Base-by-base conservation (phyloP, 257 asterid genomes). In the Perilla frutescens region DNA sequence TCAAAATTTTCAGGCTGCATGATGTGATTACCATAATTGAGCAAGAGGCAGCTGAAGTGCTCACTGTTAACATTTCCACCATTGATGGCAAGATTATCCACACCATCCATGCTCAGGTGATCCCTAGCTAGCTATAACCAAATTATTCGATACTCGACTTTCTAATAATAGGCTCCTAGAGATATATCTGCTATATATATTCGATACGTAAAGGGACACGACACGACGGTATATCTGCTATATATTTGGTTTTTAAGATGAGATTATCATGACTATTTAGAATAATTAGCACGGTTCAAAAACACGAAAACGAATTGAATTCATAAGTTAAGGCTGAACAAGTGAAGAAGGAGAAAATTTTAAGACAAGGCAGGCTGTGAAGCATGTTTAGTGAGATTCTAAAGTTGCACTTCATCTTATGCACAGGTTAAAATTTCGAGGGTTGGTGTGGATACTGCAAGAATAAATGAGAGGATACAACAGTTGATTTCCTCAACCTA, bases 21-120 rank as follows among this genome's bases (percentile, higher is more conserved):
- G 39, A 81, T 66, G 65, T 76, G 5, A 60, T 86, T n/a, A 14
- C 43, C 56, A 68, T 84, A 41, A n/a, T 86, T 1, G 78, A 80
- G 66, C 75, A 79, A 69, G 87, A 68, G 80, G 88, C 87, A 57
- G 82, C 81, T 71, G 73, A 86, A 66, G 88, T 84, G 7, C 43
- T 70, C 8, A 26, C 41, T 7, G 77, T 76, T 37, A 58, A 15
- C 58, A 45, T 51, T 50, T 69, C 84, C 43, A 71, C 47, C 3
- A 6, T 66, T 32, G 78, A 61, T 26, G 39, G 51, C 45, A 54
- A 43, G 11, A 29, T 72, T 63, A 43, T 57, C 59, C 78, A 79
- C 61, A 77, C 73, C 1, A 10, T 86, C 64, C 88, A 81, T 9
- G 84, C 88, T 63, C 71, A 86, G 84, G 88, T 12, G 12, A 7